phyloP scores from a whole-genome alignment of 352 stramenopile genomes.

The Phytophthora foliorum region DNA sequence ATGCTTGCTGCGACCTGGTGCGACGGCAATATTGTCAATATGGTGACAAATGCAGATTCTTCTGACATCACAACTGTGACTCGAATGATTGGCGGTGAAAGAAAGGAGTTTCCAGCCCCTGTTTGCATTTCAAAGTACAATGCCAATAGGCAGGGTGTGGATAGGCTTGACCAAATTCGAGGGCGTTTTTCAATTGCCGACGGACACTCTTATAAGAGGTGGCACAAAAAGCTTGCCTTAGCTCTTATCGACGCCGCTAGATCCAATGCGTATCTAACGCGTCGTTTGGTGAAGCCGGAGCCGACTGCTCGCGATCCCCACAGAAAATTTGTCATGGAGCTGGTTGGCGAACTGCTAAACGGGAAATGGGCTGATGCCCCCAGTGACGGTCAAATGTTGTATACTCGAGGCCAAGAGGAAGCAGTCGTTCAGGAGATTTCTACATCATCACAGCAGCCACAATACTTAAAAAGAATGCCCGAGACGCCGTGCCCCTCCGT shows the following conservation, averaged over 20 bases:
- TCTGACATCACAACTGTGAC: neutral
- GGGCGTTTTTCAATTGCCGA: constrained; percentile 4
- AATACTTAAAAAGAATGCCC: no score
- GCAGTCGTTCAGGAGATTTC: no score
- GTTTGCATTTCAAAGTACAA: constrained; percentile 2
- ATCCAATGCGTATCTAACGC: constrained; percentile 1
- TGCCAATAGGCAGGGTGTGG: neutral
- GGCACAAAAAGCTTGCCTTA: constrained; percentile 1
- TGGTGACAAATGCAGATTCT: neutral
- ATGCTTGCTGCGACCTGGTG: neutral
- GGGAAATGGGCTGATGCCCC: neutral
- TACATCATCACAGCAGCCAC: no score
- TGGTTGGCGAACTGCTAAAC: constrained; percentile 6
- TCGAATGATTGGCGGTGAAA: neutral
- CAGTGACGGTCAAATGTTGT: constrained; percentile 1
- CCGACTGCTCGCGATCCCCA: neutral
- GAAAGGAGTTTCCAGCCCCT: neutral
- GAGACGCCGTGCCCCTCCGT: neutral
- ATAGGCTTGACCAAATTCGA: neutral
- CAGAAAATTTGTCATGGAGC: constrained; percentile 1
- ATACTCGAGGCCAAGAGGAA: no score
- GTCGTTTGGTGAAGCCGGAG: neutral
- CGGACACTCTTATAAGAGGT: neutral
- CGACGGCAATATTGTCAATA: no score
- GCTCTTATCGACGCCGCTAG: neutral